Base-by-base conservation (phyloP, 306 rosid genomes). In the Luffa acutangula region DNA sequence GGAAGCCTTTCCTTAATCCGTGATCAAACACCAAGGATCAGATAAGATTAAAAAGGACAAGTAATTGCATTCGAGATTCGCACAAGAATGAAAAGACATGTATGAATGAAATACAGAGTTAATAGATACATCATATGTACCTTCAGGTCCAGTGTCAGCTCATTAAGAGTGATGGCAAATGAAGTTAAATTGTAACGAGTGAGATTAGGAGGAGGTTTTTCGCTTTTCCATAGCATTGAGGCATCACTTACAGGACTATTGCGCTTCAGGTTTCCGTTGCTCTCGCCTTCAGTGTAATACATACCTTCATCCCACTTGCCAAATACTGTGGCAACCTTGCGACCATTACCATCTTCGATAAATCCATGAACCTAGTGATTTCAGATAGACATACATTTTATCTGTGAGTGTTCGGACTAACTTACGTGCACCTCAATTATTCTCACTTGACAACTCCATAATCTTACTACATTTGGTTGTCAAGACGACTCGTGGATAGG, bases 1-100 rank as follows among this genome's bases (percentile, higher is more conserved):
- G 99, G 99, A 73, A 95, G 99, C 86, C 90, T 95, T 92, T 90
- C 99, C 99, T 95, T 89, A 91, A 95, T 88, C 93, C 93, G 90
- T 89, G 90, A 93, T 89, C 91, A 95, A 91, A 95, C 83, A 87
- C 89, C 93, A 87, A 46, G 88, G 82, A 95, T 92, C 91, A 92
- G 97, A 91, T 83, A 88, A 83, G 85, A 87, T 91, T 87, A 92
- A 83, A 84, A 84, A 81, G 81, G 78, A 86, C 81, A 81, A 90
- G 65, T 89, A 85, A 65, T 85, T 87, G 89, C 89, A 81, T 79
- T 79, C 49, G 81, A 83, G 78, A 71, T 39, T 25, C 31, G 31
- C 31, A 25, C 31, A 25, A 25, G 79, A 83, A 87, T 77, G 79
- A 78, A 80, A 80, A 83, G 57, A 82, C 86, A 80, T 56, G 77